Evolutionary conservation across 805 yeast species (phyloP).

Genomic region (Starmerella floricola): DNA sequence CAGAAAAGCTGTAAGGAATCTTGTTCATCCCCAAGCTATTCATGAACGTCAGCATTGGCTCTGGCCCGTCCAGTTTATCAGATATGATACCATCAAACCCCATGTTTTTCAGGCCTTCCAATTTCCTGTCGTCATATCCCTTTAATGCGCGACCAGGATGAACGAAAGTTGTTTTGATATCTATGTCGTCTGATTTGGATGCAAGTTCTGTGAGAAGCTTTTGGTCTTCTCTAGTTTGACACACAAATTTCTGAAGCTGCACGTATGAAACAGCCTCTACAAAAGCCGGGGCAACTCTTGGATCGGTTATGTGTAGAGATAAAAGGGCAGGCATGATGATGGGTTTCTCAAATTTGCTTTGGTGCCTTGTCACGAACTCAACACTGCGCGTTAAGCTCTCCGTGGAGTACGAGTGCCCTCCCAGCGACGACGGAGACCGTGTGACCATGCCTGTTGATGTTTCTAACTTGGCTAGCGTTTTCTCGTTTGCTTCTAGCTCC

Average conservation of each 20-base stretch:
- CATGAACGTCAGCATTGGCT: constrained; percentile 40
- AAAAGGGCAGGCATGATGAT: constrained; percentile 68
- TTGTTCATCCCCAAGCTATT: constrained; percentile 28
- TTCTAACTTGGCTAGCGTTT: background rate
- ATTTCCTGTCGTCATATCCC: constrained; percentile 32
- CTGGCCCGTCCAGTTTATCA: constrained; percentile 66
- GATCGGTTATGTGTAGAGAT: constrained; percentile 43
- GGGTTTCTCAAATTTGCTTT: constrained; percentile 27
- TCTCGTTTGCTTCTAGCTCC: background rate
- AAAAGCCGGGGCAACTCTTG: constrained; percentile 41
- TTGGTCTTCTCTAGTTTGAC: constrained; percentile 42
- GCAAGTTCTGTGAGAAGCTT: constrained; percentile 34
- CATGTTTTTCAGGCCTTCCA: constrained; percentile 31
- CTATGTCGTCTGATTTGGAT: constrained; percentile 29
- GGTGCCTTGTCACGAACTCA: background rate
- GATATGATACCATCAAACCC: constrained; percentile 76
- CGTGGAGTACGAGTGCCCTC: background rate
- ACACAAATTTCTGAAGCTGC: constrained; percentile 52
- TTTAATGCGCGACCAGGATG: constrained; percentile 34
- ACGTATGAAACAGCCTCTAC: constrained; percentile 45
- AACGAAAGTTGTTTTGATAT: constrained; percentile 3
- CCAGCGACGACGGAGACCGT: background rate
- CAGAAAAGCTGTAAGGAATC: constrained; percentile 55
- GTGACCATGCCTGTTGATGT: background rate
- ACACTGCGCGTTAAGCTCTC: constrained; percentile 2